Evolutionary conservation across 768 basidiomycete genomes (phyloP).

Genomic region (Cystofilobasidium macerans): DNA sequence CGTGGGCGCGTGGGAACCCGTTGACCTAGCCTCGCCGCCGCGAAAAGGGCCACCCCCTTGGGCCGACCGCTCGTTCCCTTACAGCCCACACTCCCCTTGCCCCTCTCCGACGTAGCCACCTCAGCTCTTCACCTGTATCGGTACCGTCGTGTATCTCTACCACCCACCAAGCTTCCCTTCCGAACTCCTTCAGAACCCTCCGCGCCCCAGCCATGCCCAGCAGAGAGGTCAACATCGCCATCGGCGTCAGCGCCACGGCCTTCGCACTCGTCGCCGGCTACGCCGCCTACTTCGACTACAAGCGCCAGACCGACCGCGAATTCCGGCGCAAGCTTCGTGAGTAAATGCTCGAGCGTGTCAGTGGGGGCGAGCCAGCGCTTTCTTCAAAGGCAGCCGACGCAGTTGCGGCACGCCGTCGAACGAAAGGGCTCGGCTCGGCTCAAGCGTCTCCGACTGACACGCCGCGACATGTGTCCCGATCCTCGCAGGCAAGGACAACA

Average conservation of each 20-base stretch:
- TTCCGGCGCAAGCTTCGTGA: conserved; percentile 82
- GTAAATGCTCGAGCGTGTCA: too few species aligned
- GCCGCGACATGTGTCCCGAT: not conserved
- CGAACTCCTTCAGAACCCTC: not conserved
- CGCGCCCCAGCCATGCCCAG: not conserved
- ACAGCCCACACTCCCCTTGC: conserved; percentile 6
- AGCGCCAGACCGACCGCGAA: conserved; percentile 68
- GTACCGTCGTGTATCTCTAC: not conserved
- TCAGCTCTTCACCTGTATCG: conserved; percentile 40
- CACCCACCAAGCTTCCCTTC: not conserved
- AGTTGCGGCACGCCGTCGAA: too few species aligned
- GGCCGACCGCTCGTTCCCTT: too few species aligned
- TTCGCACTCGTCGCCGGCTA: conserved; percentile 50
- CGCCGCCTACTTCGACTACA: conserved; percentile 89
- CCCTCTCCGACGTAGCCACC: conserved; percentile 42
- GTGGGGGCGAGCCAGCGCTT: too few species aligned
- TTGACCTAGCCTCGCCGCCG: too few species aligned
- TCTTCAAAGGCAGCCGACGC: too few species aligned
- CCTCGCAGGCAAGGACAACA: conserved; percentile 76
- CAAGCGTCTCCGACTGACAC: not conserved
- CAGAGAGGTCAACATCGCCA: conserved; percentile 30
- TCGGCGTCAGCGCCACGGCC: conserved; percentile 28
- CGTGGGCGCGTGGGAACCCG: too few species aligned
- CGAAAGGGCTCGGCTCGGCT: too few species aligned
- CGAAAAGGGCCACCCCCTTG: too few species aligned